Evolutionary conservation across 306 rosid genomes (phyloP).

Genomic region (Begonia loranthoides): DNA sequence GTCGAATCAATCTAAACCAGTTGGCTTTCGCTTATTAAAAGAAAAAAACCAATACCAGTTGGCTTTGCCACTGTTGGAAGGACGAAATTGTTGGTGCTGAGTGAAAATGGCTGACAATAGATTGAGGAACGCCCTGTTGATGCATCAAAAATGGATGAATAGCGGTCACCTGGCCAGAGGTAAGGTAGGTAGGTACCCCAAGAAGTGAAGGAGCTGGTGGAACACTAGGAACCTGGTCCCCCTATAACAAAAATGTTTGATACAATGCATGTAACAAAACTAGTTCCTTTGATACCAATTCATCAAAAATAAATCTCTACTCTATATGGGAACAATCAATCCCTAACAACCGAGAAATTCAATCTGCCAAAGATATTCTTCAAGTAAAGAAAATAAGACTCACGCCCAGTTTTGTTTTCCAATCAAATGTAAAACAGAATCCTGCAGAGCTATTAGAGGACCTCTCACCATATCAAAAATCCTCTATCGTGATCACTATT

Average conservation of each 20-base stretch:
- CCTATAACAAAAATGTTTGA: slow-evolving; percentile 18
- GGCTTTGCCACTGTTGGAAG: slow-evolving; percentile 85
- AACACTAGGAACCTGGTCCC: slow-evolving; percentile 48
- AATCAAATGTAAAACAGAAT: no score
- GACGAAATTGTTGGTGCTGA: slow-evolving; percentile 55
- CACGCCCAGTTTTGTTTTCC: background rate
- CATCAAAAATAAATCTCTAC: no score
- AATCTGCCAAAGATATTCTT: background rate
- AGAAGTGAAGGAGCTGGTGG: slow-evolving; percentile 57
- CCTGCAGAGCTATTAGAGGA: no score
- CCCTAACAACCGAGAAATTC: background rate
- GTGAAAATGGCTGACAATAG: slow-evolving; percentile 75
- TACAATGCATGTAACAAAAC: slow-evolving; percentile 1
- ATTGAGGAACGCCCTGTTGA: slow-evolving; percentile 66
- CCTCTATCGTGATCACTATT: no score
- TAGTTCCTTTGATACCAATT: no score
- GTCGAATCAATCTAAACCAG: background rate
- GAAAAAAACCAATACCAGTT: slow-evolving; percentile 34
- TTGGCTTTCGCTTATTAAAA: background rate
- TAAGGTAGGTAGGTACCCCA: slow-evolving; percentile 83
- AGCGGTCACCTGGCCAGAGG: slow-evolving; percentile 75
- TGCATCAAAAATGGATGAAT: slow-evolving; percentile 89
- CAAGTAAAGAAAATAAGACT: background rate
- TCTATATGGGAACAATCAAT: background rate
- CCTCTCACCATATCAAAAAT: no score